phyloP scores from a whole-genome alignment of 208 protist species.

The Leishmania amazonensis region DNA sequence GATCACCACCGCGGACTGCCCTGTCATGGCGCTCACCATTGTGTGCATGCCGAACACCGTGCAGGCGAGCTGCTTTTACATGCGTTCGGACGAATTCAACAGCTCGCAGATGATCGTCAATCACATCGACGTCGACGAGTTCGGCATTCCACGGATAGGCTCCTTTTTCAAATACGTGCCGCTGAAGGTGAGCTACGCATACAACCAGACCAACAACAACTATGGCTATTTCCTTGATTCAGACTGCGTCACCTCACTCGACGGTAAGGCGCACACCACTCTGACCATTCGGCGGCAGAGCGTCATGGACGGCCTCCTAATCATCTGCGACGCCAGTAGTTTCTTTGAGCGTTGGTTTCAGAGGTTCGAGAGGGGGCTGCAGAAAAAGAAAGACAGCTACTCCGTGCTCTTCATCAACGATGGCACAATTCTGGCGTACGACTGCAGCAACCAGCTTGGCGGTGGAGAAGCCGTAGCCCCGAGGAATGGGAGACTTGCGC shows the following conservation, averaged over 20 bases:
- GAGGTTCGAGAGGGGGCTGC: conserved; percentile 36
- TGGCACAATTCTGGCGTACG: conserved; percentile 40
- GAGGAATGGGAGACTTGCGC: background rate
- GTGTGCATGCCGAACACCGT: conserved; percentile 13
- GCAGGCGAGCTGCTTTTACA: conserved; percentile 23
- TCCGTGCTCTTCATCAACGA: conserved; percentile 41
- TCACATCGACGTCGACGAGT: conserved; percentile 2
- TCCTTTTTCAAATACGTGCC: background rate
- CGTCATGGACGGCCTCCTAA: background rate
- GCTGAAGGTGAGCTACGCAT: conserved; percentile 5
- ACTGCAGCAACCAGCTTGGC: conserved; percentile 2
- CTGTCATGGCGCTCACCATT: conserved; percentile 30
- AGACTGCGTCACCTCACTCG: conserved; percentile 1
- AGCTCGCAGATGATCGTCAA: conserved; percentile 9
- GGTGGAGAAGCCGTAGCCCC: background rate
- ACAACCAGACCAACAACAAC: conserved; percentile 5
- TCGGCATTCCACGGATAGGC: background rate
- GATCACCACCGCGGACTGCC: conserved; percentile 24
- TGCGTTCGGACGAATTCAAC: conserved; percentile 17
- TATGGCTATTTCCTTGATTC: conserved; percentile 25
- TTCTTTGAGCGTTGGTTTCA: conserved; percentile 47
- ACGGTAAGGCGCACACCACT: conserved; percentile 2
- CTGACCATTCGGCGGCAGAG: conserved; percentile 33
- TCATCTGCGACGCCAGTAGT: conserved; percentile 37
- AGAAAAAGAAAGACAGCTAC: conserved; percentile 43